Percentiles rank a stretch among this genome's conserved stretches.
Evolutionary conservation across 257 asterid species (phyloP).

Genomic region (Capsicum rhomboideum): DNA sequence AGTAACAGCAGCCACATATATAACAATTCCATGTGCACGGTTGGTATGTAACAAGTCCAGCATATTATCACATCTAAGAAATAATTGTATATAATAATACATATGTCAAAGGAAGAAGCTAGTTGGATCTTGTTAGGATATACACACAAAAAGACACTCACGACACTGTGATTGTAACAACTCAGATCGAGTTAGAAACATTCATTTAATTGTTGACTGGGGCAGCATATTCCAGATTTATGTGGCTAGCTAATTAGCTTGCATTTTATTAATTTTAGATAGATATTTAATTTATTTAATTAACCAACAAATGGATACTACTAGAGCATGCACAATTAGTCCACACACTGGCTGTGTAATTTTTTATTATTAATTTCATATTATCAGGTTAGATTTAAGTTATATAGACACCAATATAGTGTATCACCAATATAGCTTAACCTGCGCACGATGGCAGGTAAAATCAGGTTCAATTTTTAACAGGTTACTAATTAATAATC

Average conservation of each 20-base stretch:
- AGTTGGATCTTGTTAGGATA: not conserved
- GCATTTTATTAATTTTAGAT: conserved; percentile 6
- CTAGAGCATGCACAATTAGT: too few species aligned
- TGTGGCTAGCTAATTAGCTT: not conserved
- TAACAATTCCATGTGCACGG: conserved; percentile 9
- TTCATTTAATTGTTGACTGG: conserved; percentile 15
- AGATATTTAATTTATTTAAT: not conserved
- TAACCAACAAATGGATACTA: not conserved
- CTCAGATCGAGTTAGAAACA: conserved; percentile 30
- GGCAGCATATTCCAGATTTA: not conserved
- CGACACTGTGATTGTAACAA: not conserved
- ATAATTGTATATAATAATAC: not conserved
- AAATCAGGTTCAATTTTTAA: not conserved
- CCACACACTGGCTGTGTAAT: too few species aligned
- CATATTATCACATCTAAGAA: not conserved
- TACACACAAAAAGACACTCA: not conserved
- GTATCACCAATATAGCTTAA: not conserved
- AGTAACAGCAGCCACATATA: conserved; percentile 12
- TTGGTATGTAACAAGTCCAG: conserved; percentile 22
- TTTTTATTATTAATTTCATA: too few species aligned
- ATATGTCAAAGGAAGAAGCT: not conserved
- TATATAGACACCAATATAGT: not conserved
- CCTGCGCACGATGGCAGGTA: too few species aligned
- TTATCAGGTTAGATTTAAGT: not conserved
- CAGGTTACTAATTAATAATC: not conserved